Evolutionary conservation across 2,329 filamentous ascomycete species (phyloP), one percentile per base, ranked within the genome.

Genomic region (Hypoxylon sp.): DNA sequence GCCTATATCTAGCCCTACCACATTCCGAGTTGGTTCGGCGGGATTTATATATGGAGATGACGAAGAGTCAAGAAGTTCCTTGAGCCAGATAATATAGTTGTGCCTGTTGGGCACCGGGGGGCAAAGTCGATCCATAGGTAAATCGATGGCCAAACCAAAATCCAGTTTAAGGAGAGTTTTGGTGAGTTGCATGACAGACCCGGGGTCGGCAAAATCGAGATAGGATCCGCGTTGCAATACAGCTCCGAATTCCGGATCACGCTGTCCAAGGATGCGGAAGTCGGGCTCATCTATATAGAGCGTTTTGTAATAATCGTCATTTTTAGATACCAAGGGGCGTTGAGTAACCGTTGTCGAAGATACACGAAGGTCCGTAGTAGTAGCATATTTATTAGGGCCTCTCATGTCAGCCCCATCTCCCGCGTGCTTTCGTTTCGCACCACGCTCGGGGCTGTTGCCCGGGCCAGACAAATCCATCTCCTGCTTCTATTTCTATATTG

Each of bases 51-150:
- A 61, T 1, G 68, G 72, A 71, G 88, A 90, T 0, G 82, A 82
- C 0, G 90, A 91, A 0, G 89, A 90, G 75, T 97, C 93, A 5
- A 98, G 77, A 0, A 99, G 86, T 2, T 86, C 85, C 74, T 97
- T 93, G 1, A 98, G 82, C 94, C 94, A 98, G 7, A 94, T 82
- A 19, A 98, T 88, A 78, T 99, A 99, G 75, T 95, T 96, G 78
- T 97, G 90, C 53, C 94, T 89, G 67, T 87, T 88, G 0, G 86
- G 85, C 1, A 97, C 92, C 1, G 94, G 93, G 11, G 95, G 96
- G 76, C 95, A 98, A 0, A 99, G 84, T 21, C 95, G 86, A 78
- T 97, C 90, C 25, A 86, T 81, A 0, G 94, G 94, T 0, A 98
- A 83, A 5, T 90, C 84, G 13, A 98, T 81, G 0, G 82, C 75